phyloP scores from a whole-genome alignment of 1,284 basidiomycete species.

The Malassezia brasiliensis region DNA sequence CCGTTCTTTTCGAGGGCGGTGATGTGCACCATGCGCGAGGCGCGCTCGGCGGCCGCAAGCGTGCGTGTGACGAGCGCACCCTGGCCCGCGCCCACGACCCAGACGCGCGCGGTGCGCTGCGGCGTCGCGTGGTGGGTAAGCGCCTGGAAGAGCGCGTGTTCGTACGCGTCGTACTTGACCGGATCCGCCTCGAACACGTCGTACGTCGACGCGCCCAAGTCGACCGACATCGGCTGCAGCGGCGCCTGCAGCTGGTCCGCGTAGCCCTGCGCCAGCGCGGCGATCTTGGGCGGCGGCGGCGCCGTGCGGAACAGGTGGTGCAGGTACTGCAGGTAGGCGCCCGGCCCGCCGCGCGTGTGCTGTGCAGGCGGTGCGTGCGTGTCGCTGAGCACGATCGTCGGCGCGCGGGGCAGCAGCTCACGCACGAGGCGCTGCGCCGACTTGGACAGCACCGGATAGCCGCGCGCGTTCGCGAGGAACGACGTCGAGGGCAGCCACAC shows the following conservation, averaged over 20 bases:
- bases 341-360: slow-evolving; percentile 63
- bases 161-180: slow-evolving; percentile 89
- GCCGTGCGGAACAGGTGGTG: slow-evolving; percentile 40
- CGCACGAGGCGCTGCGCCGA: slow-evolving; percentile 37
- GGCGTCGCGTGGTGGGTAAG: slow-evolving; percentile 61
- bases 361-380: slow-evolving; percentile 27
- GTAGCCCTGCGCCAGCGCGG: slow-evolving; percentile 82
- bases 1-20: slow-evolving; percentile 88
- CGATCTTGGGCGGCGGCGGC: slow-evolving; percentile 49
- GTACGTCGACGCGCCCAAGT: slow-evolving; percentile 86
- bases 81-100: slow-evolving; percentile 84
- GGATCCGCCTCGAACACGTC: slow-evolving; percentile 97
- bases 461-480: slow-evolving; percentile 91
- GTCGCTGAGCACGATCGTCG: slow-evolving; percentile 29
- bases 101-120: slow-evolving; percentile 51
- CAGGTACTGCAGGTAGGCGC: slow-evolving; percentile 76
- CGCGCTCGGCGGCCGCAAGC: slow-evolving; percentile 65
- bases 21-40: slow-evolving; percentile 57
- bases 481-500: slow-evolving; percentile 78
- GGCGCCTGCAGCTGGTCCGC: slow-evolving; percentile 93
- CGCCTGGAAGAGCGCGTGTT: slow-evolving; percentile 55
- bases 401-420: slow-evolving; percentile 25
- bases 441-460: slow-evolving; percentile 92
- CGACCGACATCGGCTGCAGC: slow-evolving; percentile 89
- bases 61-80: slow-evolving; percentile 85